Percentiles rank a stretch among this genome's conserved stretches.
Conservation (phyloP, 2,329 filamentous ascomycete species). For the Gaeumannomyces tritici region DNA sequence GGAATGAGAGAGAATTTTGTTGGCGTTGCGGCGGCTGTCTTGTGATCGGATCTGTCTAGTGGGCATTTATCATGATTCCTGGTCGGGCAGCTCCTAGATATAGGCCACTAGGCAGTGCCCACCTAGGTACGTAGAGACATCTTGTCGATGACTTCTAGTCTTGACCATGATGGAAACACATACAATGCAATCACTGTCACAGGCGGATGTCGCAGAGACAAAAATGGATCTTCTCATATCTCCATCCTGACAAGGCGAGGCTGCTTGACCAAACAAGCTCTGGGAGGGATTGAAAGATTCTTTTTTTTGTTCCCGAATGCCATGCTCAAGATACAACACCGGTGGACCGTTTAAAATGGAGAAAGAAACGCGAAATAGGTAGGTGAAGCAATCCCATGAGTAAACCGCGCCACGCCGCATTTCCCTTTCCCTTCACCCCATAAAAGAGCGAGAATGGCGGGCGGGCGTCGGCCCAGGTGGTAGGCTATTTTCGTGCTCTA, state of each 20-base stretch:
- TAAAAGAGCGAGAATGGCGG: constrained; percentile 2
- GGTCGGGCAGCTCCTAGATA: no score
- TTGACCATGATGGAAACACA: no score
- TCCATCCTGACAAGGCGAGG: no score
- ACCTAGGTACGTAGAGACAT: no score
- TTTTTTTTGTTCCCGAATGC: constrained; percentile 23
- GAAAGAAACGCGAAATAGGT: not conserved
- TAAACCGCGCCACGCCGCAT: constrained; percentile 6
- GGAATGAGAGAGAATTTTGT: not conserved
- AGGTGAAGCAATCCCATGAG: not conserved
- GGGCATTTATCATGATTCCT: not conserved
- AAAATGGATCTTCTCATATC: no score
- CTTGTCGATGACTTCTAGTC: no score
- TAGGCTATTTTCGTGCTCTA: not conserved
- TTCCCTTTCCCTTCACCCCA: constrained; percentile 1
- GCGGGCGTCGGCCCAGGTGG: not conserved
- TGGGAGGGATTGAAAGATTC: not conserved
- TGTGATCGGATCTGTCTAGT: not conserved
- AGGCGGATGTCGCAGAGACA: no score
- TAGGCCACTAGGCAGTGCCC: no score
- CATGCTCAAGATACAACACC: constrained; percentile 28
- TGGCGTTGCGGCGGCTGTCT: not conserved
- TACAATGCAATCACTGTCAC: no score
- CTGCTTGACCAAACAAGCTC: no score
- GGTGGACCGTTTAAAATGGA: constrained; percentile 16